These are phyloP conservation scores for Salix dunnii DNA, from an alignment of 345 rosid species.

Conservation along the genomic window DNA sequence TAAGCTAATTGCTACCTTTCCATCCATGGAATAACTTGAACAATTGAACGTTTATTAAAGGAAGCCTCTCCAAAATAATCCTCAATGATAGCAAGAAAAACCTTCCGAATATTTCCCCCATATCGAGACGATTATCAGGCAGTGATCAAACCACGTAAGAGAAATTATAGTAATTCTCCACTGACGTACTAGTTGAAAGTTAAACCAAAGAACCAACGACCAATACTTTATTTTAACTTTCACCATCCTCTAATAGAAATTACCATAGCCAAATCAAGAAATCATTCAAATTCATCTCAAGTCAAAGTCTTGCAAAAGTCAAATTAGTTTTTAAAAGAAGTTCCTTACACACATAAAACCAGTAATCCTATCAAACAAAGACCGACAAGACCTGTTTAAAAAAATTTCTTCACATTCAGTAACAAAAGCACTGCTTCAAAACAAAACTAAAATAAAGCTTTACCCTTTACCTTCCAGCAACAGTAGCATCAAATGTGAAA, in stretches of 20 bases:
- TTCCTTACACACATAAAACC: not conserved
- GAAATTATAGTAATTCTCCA: not conserved
- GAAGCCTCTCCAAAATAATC: not conserved
- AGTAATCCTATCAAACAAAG: not conserved
- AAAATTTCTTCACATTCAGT: not conserved
- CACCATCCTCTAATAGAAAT: not conserved
- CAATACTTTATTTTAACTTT: not conserved
- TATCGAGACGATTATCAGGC: not conserved
- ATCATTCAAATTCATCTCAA: not conserved
- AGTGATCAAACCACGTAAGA: not conserved
- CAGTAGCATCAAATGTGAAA: slow-evolving; percentile 93
- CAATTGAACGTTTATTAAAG: not conserved
- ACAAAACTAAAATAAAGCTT: not conserved
- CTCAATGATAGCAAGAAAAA: not conserved
- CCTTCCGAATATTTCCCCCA: not conserved
- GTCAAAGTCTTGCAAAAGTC: slow-evolving; percentile 1
- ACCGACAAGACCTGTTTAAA: not conserved
- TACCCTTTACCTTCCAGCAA: slow-evolving; percentile 62
- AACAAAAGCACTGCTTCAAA: not conserved
- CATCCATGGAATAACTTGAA: not conserved
- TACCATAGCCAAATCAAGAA: not conserved
- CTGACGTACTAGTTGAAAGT: not conserved
- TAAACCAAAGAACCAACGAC: not conserved
- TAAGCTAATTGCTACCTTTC: not conserved
- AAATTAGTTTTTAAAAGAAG: not conserved